Evolutionary conservation across 2,329 filamentous ascomycete genomes (phyloP), one percentile per base, ranked within the genome.

Genomic region (Colletotrichum tofieldiae): DNA sequence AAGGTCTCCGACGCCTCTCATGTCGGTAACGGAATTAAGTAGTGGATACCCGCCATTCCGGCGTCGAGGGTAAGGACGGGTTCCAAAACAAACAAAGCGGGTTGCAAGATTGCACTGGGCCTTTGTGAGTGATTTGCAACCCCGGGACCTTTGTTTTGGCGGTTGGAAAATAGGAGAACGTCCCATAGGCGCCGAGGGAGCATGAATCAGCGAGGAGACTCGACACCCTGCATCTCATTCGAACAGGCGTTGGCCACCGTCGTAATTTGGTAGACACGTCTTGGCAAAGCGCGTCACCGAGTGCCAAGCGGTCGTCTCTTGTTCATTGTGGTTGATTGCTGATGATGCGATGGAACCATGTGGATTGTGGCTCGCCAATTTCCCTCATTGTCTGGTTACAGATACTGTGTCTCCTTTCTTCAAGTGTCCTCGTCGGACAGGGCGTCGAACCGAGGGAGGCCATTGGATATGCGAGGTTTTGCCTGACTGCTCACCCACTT

Each of bases 11-110:
- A 70, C 56, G 29, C 47, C 69, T 70, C 49, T 65, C 59, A 72
- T 70, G 60, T 72, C 66, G 66, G 65, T 65, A 72, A 61, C 37
- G 65, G 66, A 49, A 70, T 52, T 70, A 43, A 56, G 35, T 72
- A 72, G 60, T 72, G 70, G 70, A 43, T 47, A 55, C 61, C 65
- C 47, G 59, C 70, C 54, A 72, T 70, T 70, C 65, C 60, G 60
- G 59, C 35, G 59, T 47, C 35, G 59, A 41, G 49, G 49, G 16
- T 23, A 18, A 35, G 32, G 37, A 37, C 23, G 41, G 58, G 59
- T 65, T 61, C 39, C 65, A 69, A 65, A 65, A 60, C 59, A 70
- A 72, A 72, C 65, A 64, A 41, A 60, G 58, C 37, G 59, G 56
- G 29, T 54, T 35, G 54, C 52, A 32, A 72, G 59, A 72, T 72